Base-by-base conservation (phyloP, 2,329 filamentous ascomycete species). In the Paraphoma sp. region DNA sequence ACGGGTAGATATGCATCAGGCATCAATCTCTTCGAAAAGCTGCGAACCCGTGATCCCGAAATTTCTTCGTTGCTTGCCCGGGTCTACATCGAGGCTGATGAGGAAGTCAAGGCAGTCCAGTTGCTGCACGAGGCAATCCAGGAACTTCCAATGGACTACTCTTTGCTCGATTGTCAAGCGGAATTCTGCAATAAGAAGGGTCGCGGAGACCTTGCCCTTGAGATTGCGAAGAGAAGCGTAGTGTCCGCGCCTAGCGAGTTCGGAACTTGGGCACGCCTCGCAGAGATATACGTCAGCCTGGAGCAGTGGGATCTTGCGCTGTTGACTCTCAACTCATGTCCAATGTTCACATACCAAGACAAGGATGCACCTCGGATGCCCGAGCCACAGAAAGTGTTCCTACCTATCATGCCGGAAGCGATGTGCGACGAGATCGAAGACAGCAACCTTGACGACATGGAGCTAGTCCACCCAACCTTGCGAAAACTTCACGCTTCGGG, bases 281-380 rank as follows among this genome's bases (percentile, higher is more conserved):
- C 93, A 2, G 92, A 98, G 74, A 90, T 98, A 31, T 99, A 99
- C 68, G 91, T 98, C 53, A 87, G 89, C 48, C 87, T 96, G 79
- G 95, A 99, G 75, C 92, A 96, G 73, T 99, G 95, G 93, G 95
- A 98, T 72, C 87, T 98, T 65, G 95, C 95, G 0, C 84, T 99
- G 23, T 88, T 96, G 5, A 98, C 95, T 4, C 84, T 99, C 50
- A 99, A 99, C 79, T 99, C 95, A 16, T 99, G 95, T 76, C 95
- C 95, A 8, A 99, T 99, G 95, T 99, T 99, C 77, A 99, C 95
- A 6, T 98, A 99, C 77, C 95, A 98, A 78, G 95, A 99, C 78
- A 98, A 97, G 77, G 95, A 99, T 75, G 90, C 93, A 6, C 95
- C 95, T 3, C 81, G 95, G 57, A 94, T 98, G 90, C 95, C 95